A percentile compares a stretch with the other conserved stretches of the same genome.
phyloP scores from a whole-genome alignment of 306 rosid species.

The Coriaria nepalensis region DNA sequence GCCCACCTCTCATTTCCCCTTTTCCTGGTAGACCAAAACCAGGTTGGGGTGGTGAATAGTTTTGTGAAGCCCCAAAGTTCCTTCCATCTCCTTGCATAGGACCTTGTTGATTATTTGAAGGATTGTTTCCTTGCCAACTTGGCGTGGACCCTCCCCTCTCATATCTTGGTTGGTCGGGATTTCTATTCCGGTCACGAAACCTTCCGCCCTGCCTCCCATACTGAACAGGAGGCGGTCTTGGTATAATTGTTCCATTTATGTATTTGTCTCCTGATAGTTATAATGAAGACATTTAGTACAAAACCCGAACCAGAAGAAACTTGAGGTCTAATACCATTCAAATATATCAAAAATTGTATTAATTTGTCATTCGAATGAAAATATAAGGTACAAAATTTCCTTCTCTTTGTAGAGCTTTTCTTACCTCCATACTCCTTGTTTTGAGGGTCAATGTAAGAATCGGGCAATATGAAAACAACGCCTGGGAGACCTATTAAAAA shows the following conservation, averaged over 20 bases:
- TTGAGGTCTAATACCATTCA: no score
- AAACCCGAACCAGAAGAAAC: neutral
- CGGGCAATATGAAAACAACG: constrained; percentile 68
- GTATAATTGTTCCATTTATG: constrained; percentile 64
- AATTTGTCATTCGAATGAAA: neutral
- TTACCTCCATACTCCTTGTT: constrained; percentile 90
- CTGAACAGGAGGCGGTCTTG: constrained; percentile 78
- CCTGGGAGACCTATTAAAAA: constrained; percentile 46
- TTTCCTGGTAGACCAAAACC: constrained; percentile 34
- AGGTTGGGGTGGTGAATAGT: constrained; percentile 28
- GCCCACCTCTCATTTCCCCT: constrained; percentile 32
- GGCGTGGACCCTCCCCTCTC: constrained; percentile 22
- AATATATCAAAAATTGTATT: neutral
- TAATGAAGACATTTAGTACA: constrained; percentile 1
- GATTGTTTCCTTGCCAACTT: constrained; percentile 28
- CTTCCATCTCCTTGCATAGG: constrained; percentile 39
- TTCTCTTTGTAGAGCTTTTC: neutral
- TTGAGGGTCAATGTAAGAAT: constrained; percentile 64
- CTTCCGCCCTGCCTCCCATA: constrained; percentile 45
- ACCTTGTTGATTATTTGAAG: constrained; percentile 24
- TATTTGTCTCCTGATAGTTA: constrained; percentile 67
- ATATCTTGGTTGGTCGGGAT: constrained; percentile 24
- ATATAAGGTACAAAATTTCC: neutral
- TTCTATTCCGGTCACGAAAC: constrained; percentile 27
- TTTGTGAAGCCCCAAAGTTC: constrained; percentile 38